These are phyloP conservation scores for Lathyrus sativus DNA, from an alignment of 306 rosid species.

Conservation along the genomic window DNA sequence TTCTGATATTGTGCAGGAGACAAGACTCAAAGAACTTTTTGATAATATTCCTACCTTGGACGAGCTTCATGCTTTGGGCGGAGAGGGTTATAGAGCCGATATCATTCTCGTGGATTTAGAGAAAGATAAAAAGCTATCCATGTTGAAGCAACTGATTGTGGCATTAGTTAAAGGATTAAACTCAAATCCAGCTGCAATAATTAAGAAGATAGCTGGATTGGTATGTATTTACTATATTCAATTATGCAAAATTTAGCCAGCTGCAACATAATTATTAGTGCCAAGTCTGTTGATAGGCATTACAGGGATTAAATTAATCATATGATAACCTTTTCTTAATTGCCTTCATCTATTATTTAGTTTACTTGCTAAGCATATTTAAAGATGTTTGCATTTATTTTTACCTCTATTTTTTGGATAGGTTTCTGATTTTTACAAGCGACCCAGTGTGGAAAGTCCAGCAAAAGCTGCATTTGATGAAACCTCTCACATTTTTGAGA, in stretches of 20 bases:
- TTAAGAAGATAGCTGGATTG: slow-evolving; percentile 95
- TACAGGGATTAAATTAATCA: slow-evolving; percentile 19
- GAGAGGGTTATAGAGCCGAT: slow-evolving; percentile 80
- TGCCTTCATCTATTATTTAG: slow-evolving; percentile 1
- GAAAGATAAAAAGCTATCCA: slow-evolving; percentile 89
- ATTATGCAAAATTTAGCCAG: not conserved
- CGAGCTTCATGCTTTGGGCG: slow-evolving; percentile 78
- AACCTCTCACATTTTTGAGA: slow-evolving; percentile 76
- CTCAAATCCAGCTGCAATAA: slow-evolving; percentile 85
- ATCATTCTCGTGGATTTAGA: slow-evolving; percentile 85
- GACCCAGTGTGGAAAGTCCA: slow-evolving; percentile 88
- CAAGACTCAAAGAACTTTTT: slow-evolving; percentile 80
- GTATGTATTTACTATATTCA: slow-evolving; percentile 50
- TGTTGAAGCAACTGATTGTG: slow-evolving; percentile 84
- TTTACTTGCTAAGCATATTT: slow-evolving; percentile 33
- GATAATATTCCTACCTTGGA: slow-evolving; percentile 83
- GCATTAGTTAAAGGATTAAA: slow-evolving; percentile 85
- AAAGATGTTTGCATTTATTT: slow-evolving; percentile 2
- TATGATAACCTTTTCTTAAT: slow-evolving; percentile 10
- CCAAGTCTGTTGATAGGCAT: slow-evolving; percentile 31
- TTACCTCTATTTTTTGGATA: slow-evolving; percentile 44
- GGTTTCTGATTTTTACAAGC: slow-evolving; percentile 88
- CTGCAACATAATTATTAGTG: slow-evolving; percentile 26
- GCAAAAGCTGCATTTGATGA: slow-evolving; percentile 87
- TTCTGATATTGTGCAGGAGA: slow-evolving; percentile 62